Base-by-base conservation (phyloP, 768 basidiomycete species). In the Suillus decipiens region DNA sequence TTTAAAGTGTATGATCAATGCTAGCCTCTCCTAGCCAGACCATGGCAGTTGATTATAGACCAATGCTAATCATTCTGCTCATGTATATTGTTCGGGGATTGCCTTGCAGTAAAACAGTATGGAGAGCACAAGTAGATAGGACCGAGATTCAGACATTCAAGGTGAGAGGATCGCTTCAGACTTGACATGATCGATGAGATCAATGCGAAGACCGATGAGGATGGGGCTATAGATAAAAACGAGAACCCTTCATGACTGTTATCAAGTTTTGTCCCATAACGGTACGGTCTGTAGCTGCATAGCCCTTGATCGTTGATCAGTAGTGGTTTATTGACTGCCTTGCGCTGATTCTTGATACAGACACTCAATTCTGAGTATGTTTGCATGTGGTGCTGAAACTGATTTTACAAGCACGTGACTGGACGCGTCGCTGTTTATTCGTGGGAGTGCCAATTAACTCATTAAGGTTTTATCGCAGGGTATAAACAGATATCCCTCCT, bases 1-100 rank as follows among this genome's bases (percentile, higher is more conserved):
- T 53, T 56, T 61, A 56, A 28, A 37, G 6, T 22, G 11, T 28
- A 34, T 39, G 34, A 57, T 57, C 17, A 34, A 22, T 47, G 22
- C n/a, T 22, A 12, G n/a, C 24, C 45, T n/a, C 45, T 11, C 12
- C 22, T 22, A 47, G 22, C n/a, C 43, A 47, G 10, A n/a, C 10
- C 43, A 43, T 43, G 11, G 5, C 45, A 12, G n/a, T 22, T 45
- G 19, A 19, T 19, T 42, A 42, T 19, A 8, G 33, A 39, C 34
- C 22, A 15, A 34, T 61, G 43, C 4, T 39, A 12, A 54, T 59
- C 10, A 14, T 58, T n/a, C 28, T 59, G 28, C 24, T 45, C 6
- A 37, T 43, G 42, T 43, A 7, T 61, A 63, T 63, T 61, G 56
- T 31, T 47, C 55, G 17, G 6, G 7, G 55, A 39, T 37, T 28